phyloP scores from a whole-genome alignment of 1,284 basidiomycete genomes.

The Ganoderma meredithae region DNA sequence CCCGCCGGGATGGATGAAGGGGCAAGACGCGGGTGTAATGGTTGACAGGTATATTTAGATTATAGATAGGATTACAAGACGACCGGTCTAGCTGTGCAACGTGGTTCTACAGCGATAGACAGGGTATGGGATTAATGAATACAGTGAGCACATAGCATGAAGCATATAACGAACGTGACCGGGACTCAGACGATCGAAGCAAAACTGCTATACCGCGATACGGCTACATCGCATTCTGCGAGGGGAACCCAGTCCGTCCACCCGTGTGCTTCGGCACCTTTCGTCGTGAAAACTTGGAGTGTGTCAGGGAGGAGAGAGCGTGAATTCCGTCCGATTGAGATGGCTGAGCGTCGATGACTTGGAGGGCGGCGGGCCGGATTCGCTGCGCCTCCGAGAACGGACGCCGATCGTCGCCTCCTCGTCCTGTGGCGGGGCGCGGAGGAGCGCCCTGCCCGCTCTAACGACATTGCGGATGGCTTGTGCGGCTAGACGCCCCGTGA shows the following conservation, averaged over 20 bases:
- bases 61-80: slow-evolving; percentile 2
- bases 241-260: not conserved
- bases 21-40: not conserved
- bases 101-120: slow-evolving; percentile 5
- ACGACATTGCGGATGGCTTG: slow-evolving; percentile 52
- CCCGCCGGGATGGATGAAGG: not conserved
- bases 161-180: not conserved
- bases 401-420: slow-evolving; percentile 30
- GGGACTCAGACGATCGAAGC: not conserved
- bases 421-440: slow-evolving; percentile 30
- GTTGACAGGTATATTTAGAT: slow-evolving; percentile 1
- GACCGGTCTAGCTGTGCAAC: slow-evolving; percentile 1
- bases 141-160: slow-evolving; percentile 1
- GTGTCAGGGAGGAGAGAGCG: slow-evolving; percentile 5
- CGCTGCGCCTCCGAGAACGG: not conserved
- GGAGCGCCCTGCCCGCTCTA: slow-evolving; percentile 36
- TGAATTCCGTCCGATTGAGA: slow-evolving; percentile 12
- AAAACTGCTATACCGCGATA: not conserved
- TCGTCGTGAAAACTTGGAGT: not conserved
- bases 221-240: slow-evolving; percentile 1
- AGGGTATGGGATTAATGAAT: not conserved
- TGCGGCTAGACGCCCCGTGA: slow-evolving; percentile 65
- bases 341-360: slow-evolving; percentile 16
- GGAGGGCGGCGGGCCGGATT: slow-evolving; percentile 10
- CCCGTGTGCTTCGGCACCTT: not conserved